A percentile compares a stretch with the other conserved stretches of the same genome.
These are phyloP conservation scores for Penicillium manginii DNA, from an alignment of 495 filamentous ascomycete species.

Conservation along the genomic window DNA sequence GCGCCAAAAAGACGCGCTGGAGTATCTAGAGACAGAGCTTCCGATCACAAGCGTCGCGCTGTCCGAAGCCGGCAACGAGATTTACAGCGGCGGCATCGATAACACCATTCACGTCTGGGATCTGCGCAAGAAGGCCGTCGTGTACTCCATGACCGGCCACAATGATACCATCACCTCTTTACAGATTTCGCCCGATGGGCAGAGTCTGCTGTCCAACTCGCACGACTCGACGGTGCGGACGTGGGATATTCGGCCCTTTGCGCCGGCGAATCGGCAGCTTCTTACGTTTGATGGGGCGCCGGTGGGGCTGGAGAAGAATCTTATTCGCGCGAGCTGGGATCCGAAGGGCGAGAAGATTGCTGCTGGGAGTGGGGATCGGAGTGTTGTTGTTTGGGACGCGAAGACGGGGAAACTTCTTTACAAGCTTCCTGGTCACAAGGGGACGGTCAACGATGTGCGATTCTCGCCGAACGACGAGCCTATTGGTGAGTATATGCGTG, in stretches of 20 bases:
- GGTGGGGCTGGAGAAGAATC: constrained; percentile 85
- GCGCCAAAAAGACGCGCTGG: constrained; percentile 83
- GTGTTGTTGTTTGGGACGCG: constrained; percentile 86
- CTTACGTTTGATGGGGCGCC: constrained; percentile 88
- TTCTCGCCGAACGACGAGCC: constrained; percentile 84
- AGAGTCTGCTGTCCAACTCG: constrained; percentile 86
- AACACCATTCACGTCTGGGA: constrained; percentile 99
- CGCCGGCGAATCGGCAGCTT: constrained; percentile 80
- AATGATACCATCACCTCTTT: constrained; percentile 91
- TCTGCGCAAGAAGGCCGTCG: constrained; percentile 82
- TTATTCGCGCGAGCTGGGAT: constrained; percentile 91
- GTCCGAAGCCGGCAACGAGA: constrained; percentile 90
- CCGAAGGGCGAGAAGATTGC: constrained; percentile 82
- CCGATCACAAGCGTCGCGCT: constrained; percentile 90
- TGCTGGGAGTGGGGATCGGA: constrained; percentile 88
- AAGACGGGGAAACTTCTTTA: constrained; percentile 84
- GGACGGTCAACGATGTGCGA: constrained; percentile 91
- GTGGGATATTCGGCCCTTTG: constrained; percentile 97
- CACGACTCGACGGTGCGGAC: constrained; percentile 92
- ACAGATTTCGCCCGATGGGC: constrained; percentile 86
- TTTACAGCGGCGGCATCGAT: constrained; percentile 94
- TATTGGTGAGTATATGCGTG: constrained; percentile 70
- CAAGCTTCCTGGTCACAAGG: constrained; percentile 94
- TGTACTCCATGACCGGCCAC: constrained; percentile 88
- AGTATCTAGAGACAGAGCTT: constrained; percentile 89